phyloP scores from a whole-genome alignment of 139 green algal genomes.

The Closterium sp. region DNA sequence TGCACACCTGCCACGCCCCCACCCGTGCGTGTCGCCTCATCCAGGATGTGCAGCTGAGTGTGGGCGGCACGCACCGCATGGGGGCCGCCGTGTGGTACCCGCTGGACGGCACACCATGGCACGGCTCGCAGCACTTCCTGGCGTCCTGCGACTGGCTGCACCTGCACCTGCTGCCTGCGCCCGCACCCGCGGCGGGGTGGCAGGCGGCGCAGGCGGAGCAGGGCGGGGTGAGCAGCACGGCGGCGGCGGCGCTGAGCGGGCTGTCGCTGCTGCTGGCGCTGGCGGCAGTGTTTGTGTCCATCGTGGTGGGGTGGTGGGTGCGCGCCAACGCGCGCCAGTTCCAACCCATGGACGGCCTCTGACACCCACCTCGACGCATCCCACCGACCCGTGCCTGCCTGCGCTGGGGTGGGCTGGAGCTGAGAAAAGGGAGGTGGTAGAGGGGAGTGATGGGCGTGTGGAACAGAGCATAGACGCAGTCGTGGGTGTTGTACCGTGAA shows the following conservation, averaged over 20 bases:
- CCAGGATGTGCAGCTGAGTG: slow-evolving; percentile 19
- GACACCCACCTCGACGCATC: neutral
- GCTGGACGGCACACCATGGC: slow-evolving; percentile 1
- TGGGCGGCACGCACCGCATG: slow-evolving; percentile 14
- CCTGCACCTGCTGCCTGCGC: slow-evolving; percentile 4
- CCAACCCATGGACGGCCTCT: slow-evolving; percentile 13
- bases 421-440: too few species aligned
- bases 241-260: slow-evolving; percentile 4
- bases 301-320: slow-evolving; percentile 35
- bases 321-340: slow-evolving; percentile 11
- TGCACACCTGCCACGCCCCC: neutral
- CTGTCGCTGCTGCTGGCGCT: slow-evolving; percentile 26
- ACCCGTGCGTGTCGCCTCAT: neutral
- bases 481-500: too few species aligned
- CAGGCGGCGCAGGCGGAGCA: neutral
- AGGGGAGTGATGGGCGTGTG: neutral
- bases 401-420: neutral
- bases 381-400: neutral
- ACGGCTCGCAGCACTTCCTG: slow-evolving; percentile 2
- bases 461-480: too few species aligned
- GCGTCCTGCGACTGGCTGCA: slow-evolving; percentile 27
- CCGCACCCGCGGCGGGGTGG: slow-evolving; percentile 2
- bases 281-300: slow-evolving; percentile 23
- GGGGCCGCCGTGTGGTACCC: slow-evolving; percentile 32
- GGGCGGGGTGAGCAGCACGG: slow-evolving; percentile 9